These are phyloP conservation scores for Hortiboletus campestris DNA, from an alignment of 768 basidiomycete species.

Conservation along the genomic window DNA sequence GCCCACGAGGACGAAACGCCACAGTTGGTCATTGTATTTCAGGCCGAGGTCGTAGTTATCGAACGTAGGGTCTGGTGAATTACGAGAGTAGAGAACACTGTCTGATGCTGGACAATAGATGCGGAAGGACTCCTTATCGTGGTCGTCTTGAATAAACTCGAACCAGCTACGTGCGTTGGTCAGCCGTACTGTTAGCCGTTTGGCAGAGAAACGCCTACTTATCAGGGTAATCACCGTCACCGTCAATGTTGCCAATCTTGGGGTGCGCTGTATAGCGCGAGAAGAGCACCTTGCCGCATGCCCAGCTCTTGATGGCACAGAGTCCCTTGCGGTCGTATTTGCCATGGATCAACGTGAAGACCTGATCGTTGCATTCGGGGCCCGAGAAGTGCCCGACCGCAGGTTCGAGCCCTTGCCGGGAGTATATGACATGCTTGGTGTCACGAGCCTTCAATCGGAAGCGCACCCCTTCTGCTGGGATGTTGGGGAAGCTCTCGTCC, in stretches of 20 bases:
- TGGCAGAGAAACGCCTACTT: neutral
- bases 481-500: neutral
- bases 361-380: neutral
- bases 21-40: neutral
- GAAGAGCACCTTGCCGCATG: neutral
- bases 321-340: neutral
- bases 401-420: neutral
- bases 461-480: neutral
- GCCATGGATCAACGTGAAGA: constrained; percentile 4
- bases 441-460: neutral
- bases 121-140: neutral
- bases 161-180: neutral
- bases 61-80: neutral
- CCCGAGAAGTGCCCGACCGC: neutral
- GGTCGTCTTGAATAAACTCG: neutral
- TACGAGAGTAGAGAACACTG: neutral
- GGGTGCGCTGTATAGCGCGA: neutral
- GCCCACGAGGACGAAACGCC: neutral
- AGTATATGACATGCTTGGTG: neutral
- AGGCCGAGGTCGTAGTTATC: neutral
- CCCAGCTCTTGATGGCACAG: constrained; percentile 8
- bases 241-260: neutral
- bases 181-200: neutral
- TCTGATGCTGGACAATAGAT: neutral
- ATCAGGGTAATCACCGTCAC: neutral